Percentiles rank a stretch among this genome's conserved stretches.
These are phyloP conservation scores for Penicillium occitanis DNA, from an alignment of 2,329 filamentous ascomycete species.

Conservation along the genomic window DNA sequence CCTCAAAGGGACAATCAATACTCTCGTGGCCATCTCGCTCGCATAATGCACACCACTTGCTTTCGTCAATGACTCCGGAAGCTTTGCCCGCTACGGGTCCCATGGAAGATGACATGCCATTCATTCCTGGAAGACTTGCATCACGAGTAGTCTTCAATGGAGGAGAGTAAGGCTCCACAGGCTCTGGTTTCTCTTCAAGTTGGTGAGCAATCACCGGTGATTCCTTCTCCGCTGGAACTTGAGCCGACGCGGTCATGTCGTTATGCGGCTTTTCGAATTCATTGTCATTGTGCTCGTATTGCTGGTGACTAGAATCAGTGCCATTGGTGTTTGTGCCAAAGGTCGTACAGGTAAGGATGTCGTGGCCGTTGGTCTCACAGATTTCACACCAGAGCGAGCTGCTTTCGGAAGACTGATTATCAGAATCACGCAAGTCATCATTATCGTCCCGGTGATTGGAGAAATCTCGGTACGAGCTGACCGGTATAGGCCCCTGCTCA, in stretches of 20 bases:
- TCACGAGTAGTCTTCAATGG: conserved; percentile 42
- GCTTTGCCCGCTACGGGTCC: conserved; percentile 75
- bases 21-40: conserved; percentile 96
- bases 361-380: conserved; percentile 86
- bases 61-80: conserved; percentile 72
- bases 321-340: conserved; percentile 52
- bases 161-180: conserved; percentile 27
- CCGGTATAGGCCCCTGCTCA: conserved; percentile 26
- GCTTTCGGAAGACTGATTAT: conserved; percentile 63
- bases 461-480: conserved; percentile 30
- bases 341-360: conserved; percentile 93
- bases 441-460: conserved; percentile 35
- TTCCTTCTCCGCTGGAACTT: neutral
- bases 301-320: conserved; percentile 14
- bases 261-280: neutral
- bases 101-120: conserved; percentile 44
- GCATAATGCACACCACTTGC: conserved; percentile 96
- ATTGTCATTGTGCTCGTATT: conserved; percentile 10
- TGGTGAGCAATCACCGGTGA: conserved; percentile 1
- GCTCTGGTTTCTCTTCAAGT: conserved; percentile 11
- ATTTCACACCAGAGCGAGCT: conserved; percentile 90
- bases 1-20: conserved; percentile 90
- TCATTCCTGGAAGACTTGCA: conserved; percentile 44
- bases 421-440: conserved; percentile 42
- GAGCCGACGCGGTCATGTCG: neutral